phyloP scores from a whole-genome alignment of 176 grass and related monocot genomes.

The Panicum miliaceum region DNA sequence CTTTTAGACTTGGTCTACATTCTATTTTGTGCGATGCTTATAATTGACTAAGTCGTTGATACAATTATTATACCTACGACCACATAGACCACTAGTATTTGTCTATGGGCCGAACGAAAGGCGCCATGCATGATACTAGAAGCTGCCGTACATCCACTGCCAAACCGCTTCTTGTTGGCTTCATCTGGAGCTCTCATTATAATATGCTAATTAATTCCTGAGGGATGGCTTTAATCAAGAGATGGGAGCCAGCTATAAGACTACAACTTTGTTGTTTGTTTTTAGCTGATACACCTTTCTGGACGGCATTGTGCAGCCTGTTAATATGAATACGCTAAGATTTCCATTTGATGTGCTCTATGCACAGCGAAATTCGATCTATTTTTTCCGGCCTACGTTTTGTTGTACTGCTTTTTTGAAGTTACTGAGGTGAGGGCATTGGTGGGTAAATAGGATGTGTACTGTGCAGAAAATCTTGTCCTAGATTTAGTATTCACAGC shows the following conservation, averaged over 20 bases:
- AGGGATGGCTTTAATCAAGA: slow-evolving; percentile 31
- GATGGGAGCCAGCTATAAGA: slow-evolving; percentile 41
- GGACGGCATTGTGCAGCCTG: slow-evolving; percentile 18
- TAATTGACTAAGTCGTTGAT: slow-evolving; percentile 1
- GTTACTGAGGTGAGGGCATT: slow-evolving; percentile 13
- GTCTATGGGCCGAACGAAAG: slow-evolving; percentile 29
- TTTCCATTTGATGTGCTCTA: slow-evolving; percentile 13
- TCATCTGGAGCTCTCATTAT: slow-evolving; percentile 38
- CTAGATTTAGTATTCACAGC: slow-evolving; percentile 29
- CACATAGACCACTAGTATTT: not conserved
- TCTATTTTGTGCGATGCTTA: not conserved
- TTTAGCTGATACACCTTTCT: slow-evolving; percentile 33
- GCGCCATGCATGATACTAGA: slow-evolving; percentile 36
- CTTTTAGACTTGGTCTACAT: not conserved
- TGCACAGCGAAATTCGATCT: not conserved
- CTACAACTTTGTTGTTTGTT: slow-evolving; percentile 16
- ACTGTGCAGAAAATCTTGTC: slow-evolving; percentile 26
- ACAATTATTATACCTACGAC: not conserved
- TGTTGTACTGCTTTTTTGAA: slow-evolving; percentile 15
- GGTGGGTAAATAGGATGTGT: not conserved
- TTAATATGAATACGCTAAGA: not conserved
- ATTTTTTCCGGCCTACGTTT: not conserved
- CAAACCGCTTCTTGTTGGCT: slow-evolving; percentile 45
- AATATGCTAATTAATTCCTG: slow-evolving; percentile 44
- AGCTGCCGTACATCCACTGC: slow-evolving; percentile 26